These are phyloP conservation scores for Mucor velutinosus DNA, from an alignment of 371 early-diverging fungal genomes.

Conservation along the genomic window DNA sequence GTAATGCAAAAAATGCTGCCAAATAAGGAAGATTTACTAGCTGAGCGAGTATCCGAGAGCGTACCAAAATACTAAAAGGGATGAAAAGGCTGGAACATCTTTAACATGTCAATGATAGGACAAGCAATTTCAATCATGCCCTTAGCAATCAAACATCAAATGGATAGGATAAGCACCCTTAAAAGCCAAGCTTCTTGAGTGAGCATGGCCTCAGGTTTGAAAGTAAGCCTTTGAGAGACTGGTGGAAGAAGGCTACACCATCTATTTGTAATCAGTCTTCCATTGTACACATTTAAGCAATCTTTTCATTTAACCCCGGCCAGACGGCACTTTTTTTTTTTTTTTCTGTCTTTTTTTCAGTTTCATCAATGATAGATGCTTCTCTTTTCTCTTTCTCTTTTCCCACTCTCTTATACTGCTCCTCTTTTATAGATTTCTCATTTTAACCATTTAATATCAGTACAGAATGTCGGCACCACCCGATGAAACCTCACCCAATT, in stretches of 20 bases:
- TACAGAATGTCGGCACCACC: slow-evolving; percentile 9
- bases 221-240: too few relatives aligned
- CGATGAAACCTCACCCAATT: slow-evolving; percentile 1
- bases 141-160: too few relatives aligned
- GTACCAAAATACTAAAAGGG: neutral
- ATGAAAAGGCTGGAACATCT: neutral
- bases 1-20: too few relatives aligned
- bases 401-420: neutral
- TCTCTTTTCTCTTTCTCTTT: neutral
- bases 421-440: neutral
- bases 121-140: too few relatives aligned
- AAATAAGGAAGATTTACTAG: too few relatives aligned
- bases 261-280: neutral
- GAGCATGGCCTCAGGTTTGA: too few relatives aligned
- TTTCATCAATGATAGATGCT: too few relatives aligned
- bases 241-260: too few relatives aligned
- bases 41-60: neutral
- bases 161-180: too few relatives aligned
- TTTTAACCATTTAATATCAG: neutral
- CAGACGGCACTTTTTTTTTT: slow-evolving; percentile 3
- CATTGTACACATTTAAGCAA: neutral
- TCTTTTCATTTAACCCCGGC: slow-evolving; percentile 4
- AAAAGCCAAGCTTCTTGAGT: too few relatives aligned
- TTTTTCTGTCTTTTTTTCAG: neutral
- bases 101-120: neutral